Conservation (phyloP, 2,329 filamentous ascomycete genomes). For the Alternaria arborescens region DNA sequence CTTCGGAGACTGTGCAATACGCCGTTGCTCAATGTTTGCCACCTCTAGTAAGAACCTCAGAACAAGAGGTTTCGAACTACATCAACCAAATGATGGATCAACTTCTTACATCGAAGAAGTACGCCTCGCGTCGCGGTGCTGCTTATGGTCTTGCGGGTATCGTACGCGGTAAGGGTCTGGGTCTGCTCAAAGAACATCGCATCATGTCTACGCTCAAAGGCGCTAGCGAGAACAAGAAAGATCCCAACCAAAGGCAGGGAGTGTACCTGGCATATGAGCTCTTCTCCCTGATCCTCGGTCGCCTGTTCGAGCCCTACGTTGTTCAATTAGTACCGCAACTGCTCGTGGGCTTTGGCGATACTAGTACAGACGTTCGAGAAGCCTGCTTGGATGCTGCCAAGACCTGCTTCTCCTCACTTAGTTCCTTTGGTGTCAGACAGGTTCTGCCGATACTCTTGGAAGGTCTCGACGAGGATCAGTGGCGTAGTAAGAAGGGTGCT, state of each 20-base stretch:
- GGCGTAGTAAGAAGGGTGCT: constrained; percentile 98
- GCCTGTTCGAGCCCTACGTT: constrained; percentile 93
- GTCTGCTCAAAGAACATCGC: constrained; percentile 81
- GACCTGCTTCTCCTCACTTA: constrained; percentile 90
- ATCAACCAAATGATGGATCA: constrained; percentile 81
- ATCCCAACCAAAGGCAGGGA: constrained; percentile 85
- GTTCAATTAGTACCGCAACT: constrained; percentile 94
- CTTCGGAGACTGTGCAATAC: constrained; percentile 96
- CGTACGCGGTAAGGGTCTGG: constrained; percentile 85
- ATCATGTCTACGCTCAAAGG: constrained; percentile 82
- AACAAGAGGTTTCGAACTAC: constrained; percentile 80
- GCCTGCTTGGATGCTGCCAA: constrained; percentile 93
- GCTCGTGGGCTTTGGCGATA: constrained; percentile 87
- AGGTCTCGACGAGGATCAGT: constrained; percentile 92
- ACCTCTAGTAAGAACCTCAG: constrained; percentile 83
- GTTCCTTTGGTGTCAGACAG: constrained; percentile 94
- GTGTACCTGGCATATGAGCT: constrained; percentile 91
- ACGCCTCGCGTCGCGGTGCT: constrained; percentile 89
- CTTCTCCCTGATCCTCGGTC: constrained; percentile 83
- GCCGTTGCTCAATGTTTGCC: constrained; percentile 94
- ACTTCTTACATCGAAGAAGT: constrained; percentile 86
- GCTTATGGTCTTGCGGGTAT: constrained; percentile 94
- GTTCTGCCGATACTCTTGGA: constrained; percentile 91
- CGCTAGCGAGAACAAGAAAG: constrained; percentile 95
- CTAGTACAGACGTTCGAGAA: constrained; percentile 87